Percentiles rank a stretch among this genome's conserved stretches.
These are phyloP conservation scores for Teratosphaeria viscida DNA, from an alignment of 2,329 filamentous ascomycete genomes.

Conservation along the genomic window DNA sequence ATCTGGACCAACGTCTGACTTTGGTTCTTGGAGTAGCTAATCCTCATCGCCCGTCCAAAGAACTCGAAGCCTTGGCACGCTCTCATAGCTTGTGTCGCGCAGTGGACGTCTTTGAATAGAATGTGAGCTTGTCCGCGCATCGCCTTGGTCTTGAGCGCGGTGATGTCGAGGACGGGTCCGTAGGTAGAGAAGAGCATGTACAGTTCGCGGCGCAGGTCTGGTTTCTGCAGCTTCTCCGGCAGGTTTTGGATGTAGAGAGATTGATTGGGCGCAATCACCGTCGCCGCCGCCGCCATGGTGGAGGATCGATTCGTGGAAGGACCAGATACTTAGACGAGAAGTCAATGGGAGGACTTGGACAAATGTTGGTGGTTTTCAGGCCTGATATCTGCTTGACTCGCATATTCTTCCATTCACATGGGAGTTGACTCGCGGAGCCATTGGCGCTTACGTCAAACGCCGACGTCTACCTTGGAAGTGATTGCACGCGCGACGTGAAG, in stretches of 20 bases:
- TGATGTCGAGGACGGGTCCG: conserved; percentile 82
- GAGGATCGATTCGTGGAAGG: not conserved
- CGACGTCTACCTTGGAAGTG: not conserved
- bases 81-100: conserved; percentile 89
- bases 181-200: conserved; percentile 94
- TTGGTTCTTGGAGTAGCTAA: conserved; percentile 81
- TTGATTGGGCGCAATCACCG: conserved; percentile 9
- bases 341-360: not conserved
- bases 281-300: not conserved
- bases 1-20: conserved; percentile 63
- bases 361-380: not conserved
- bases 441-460: conserved; percentile 1
- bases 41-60: conserved; percentile 74
- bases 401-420: not conserved
- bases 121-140: conserved; percentile 96
- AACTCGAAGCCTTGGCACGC: conserved; percentile 77
- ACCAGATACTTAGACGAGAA: not conserved
- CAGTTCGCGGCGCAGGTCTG: conserved; percentile 72
- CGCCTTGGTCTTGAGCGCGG: conserved; percentile 76
- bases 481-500: not conserved
- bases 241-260: conserved; percentile 87
- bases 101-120: conserved; percentile 77
- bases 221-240: conserved; percentile 80
- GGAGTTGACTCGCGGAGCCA: not conserved
- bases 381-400: not conserved